Evolutionary conservation across 1,284 basidiomycete genomes (phyloP), one percentile per base, ranked within the genome.

Genomic region (Boletus sp.): DNA sequence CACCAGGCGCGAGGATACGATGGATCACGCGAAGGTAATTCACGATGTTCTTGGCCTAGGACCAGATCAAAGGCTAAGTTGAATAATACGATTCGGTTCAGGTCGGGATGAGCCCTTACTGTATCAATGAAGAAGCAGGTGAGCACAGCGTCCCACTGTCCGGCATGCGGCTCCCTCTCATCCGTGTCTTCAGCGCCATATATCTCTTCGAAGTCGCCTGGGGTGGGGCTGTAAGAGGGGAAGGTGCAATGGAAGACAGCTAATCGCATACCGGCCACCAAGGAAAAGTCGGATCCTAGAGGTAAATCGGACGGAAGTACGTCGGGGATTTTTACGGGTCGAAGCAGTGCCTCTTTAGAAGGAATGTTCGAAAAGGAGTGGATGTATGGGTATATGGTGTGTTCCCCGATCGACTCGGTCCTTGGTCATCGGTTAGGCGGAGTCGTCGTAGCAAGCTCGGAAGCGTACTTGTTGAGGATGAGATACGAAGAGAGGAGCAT

Each of bases 51-150:
- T 93, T 89, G 0, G 93, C 90, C 90, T 92, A 57, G 13, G 17
- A 44, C 50, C 29, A 40, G 14, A 44, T 54, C 30, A 38, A 44
- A 34, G 12, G 2, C 22, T 49, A 16, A 45, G 36, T 27, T 36
- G 29, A n/a, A 34, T 26, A 9, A 16, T 20, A 9, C 10, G 12
- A 26, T 22, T 29, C 13, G 8, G 13, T 27, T 14, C 4, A 29
- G 7, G 8, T 25, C 3, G 5, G 17, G 13, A 20, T 4, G 10
- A 7, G 8, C 4, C 78, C 78, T 57, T 53, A 87, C 91, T 6
- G 94, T 98, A 63, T 99, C 95, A 55, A 99, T 88, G 72, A 99
- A 99, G 77, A 97, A 99, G 67, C 93, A 98, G 0, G 95, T 99
- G 52, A 96, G 69, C 10, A 99, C 78, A 0, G 88, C 89, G 57